Evolutionary conservation across 176 grass and related monocot genomes (phyloP).

Genomic region (Cenchrus americanus): DNA sequence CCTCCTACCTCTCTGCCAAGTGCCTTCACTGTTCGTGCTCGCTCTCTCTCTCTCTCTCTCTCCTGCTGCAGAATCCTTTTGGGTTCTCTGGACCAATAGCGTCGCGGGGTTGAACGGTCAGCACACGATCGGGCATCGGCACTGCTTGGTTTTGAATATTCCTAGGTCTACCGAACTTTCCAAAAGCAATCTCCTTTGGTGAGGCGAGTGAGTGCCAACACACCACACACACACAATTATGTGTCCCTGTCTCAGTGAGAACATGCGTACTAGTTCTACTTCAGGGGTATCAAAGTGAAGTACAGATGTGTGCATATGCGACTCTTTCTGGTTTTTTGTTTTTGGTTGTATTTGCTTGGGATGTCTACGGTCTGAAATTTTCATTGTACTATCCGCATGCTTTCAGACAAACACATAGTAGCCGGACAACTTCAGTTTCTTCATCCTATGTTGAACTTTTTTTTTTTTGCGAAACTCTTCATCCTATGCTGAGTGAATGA

Average conservation of each 20-base stretch:
- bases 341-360: neutral
- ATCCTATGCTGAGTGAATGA: no score
- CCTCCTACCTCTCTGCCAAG: neutral
- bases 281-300: neutral
- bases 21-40: neutral
- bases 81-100: neutral
- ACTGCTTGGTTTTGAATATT: constrained; percentile 40
- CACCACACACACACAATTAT: neutral
- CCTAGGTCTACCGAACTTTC: constrained; percentile 41
- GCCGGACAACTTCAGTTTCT: neutral
- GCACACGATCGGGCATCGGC: constrained; percentile 7
- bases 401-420: neutral
- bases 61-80: no score
- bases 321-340: neutral
- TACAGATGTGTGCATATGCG: neutral
- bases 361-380: neutral
- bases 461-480: no score
- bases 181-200: constrained; percentile 29
- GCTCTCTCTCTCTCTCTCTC: no score
- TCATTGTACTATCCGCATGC: neutral
- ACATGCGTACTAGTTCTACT: neutral
- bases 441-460: neutral
- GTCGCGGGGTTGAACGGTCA: constrained; percentile 52
- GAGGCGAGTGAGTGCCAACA: constrained; percentile 47
- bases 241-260: constrained; percentile 30